A percentile compares a stretch with the other conserved stretches of the same genome.
Evolutionary conservation across 2,329 filamentous ascomycete genomes (phyloP).

Genomic region (Apiospora pterosperma): DNA sequence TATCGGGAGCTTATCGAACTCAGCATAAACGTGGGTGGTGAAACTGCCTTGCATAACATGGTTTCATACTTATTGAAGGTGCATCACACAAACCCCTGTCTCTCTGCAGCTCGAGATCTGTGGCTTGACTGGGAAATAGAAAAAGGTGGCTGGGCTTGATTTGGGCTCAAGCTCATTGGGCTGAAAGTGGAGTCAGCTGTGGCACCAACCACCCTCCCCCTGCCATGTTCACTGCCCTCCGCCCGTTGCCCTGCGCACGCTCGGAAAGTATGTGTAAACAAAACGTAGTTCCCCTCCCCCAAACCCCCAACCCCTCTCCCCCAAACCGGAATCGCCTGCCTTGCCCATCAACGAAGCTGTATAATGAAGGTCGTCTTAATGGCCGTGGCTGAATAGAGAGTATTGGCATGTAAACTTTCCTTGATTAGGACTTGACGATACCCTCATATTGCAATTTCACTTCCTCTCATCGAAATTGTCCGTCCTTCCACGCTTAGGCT

Average conservation of each 20-base stretch:
- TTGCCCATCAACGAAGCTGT: not conserved
- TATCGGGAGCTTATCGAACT: not conserved
- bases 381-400: slow-evolving; percentile 8
- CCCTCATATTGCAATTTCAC: not conserved
- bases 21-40: not conserved
- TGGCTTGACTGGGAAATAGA: not conserved
- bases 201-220: not conserved
- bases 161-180: not conserved
- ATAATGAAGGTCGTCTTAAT: slow-evolving; percentile 8
- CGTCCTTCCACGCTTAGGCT: not conserved
- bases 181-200: not conserved
- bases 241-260: not conserved
- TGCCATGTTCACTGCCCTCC: not conserved
- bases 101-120: not conserved
- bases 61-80: not conserved
- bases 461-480: not conserved
- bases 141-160: not conserved
- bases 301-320: not conserved
- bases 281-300: not conserved
- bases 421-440: slow-evolving; percentile 1
- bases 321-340: not conserved
- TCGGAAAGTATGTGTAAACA: not conserved
- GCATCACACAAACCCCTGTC: not conserved
- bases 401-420: slow-evolving; percentile 3
- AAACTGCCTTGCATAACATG: not conserved